A percentile compares a stretch with the other conserved stretches of the same genome.
Conservation (phyloP, 2,329 filamentous ascomycete species). For the Chaetothyriales sp. region DNA sequence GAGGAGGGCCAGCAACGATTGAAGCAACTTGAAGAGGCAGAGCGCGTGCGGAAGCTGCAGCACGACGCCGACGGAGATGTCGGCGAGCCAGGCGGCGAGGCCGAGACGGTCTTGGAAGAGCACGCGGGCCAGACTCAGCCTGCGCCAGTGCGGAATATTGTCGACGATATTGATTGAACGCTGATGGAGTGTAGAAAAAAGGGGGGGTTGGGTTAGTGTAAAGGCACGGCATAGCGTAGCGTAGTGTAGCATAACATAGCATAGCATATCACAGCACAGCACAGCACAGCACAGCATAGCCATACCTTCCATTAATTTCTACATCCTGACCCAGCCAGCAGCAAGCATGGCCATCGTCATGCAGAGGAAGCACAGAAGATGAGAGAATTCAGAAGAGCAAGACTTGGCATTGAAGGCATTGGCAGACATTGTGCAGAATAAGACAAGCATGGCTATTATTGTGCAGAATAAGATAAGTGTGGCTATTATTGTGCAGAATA, state of each 20-base stretch:
- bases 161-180: not conserved
- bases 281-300: not conserved
- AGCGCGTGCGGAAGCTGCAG: constrained; percentile 21
- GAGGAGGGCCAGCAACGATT: constrained; percentile 67
- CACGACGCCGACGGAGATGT: constrained; percentile 8
- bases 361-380: no score
- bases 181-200: not conserved
- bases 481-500: no score
- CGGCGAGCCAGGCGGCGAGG: constrained; percentile 12
- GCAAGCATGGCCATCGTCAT: no score
- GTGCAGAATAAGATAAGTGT: no score
- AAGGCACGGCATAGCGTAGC: not conserved
- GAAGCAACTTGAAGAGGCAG: constrained; percentile 57
- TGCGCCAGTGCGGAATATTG: not conserved
- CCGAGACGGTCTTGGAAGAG: constrained; percentile 1
- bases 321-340: no score
- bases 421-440: no score
- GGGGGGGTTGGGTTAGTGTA: not conserved
- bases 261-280: no score
- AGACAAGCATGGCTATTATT: no score
- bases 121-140: not conserved
- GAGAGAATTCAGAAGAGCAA: no score
- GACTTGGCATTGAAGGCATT: no score
- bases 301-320: not conserved
- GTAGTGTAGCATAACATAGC: no score